Evolutionary conservation across 768 basidiomycete species (phyloP).

Genomic region (Calocera viscosa): DNA sequence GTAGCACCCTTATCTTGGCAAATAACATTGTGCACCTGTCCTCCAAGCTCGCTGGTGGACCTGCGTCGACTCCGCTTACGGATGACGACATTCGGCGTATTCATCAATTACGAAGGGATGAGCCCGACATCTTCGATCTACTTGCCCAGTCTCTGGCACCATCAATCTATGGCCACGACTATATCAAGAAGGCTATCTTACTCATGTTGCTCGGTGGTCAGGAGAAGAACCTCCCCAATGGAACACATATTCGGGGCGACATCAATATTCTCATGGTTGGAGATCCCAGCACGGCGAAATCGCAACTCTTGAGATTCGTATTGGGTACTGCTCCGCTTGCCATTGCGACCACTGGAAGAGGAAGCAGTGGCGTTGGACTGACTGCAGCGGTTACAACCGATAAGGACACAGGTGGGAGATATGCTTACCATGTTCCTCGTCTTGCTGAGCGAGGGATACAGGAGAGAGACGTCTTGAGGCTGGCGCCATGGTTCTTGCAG

Average conservation of each 20-base stretch:
- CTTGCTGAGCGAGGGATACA: slow-evolving; percentile 10
- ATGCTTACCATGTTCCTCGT: background rate
- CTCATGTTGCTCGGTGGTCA: slow-evolving; percentile 89
- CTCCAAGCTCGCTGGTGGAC: slow-evolving; percentile 88
- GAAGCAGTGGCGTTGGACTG: slow-evolving; percentile 96
- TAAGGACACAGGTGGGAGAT: slow-evolving; percentile 70
- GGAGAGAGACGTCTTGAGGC: slow-evolving; percentile 87
- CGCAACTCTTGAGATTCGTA: slow-evolving; percentile 89
- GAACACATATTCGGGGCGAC: slow-evolving; percentile 97
- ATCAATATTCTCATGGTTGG: slow-evolving; percentile 99
- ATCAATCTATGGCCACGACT: slow-evolving; percentile 91
- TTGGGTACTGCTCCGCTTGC: slow-evolving; percentile 91
- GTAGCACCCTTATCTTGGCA: slow-evolving; percentile 79
- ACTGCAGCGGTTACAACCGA: slow-evolving; percentile 98
- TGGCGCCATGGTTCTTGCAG: slow-evolving; percentile 98
- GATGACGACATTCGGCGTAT: slow-evolving; percentile 92
- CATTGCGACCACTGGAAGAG: slow-evolving; percentile 95
- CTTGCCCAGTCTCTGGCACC: slow-evolving; percentile 93
- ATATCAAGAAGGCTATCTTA: slow-evolving; percentile 88
- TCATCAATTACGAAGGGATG: slow-evolving; percentile 81
- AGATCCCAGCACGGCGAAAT: slow-evolving; percentile 97
- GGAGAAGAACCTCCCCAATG: slow-evolving; percentile 94
- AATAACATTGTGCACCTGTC: slow-evolving; percentile 92
- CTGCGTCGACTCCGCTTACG: slow-evolving; percentile 83
- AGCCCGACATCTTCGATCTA: slow-evolving; percentile 63